These are phyloP conservation scores for Aspergillus avenaceus DNA, from an alignment of 495 filamentous ascomycete genomes.

Conservation along the genomic window DNA sequence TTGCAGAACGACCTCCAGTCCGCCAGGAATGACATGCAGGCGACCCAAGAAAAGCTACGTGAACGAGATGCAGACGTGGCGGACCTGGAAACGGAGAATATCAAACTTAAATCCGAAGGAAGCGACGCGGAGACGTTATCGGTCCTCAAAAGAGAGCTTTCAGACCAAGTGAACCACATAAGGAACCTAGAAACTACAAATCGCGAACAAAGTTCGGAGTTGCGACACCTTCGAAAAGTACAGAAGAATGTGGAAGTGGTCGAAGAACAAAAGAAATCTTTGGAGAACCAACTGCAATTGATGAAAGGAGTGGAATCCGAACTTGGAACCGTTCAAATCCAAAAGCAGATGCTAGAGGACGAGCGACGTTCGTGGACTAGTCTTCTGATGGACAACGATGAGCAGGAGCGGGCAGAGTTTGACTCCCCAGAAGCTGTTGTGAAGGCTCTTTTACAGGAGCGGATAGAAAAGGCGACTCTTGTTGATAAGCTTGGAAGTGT, in stretches of 20 bases:
- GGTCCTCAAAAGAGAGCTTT: constrained; percentile 80
- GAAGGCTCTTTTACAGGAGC: constrained; percentile 73
- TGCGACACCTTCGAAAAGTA: constrained; percentile 72
- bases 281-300: constrained; percentile 72
- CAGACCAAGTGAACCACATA: constrained; percentile 87
- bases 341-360: constrained; percentile 83
- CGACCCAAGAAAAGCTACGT: constrained; percentile 60
- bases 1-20: constrained; percentile 64
- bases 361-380: constrained; percentile 83
- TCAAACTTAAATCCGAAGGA: constrained; percentile 75
- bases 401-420: constrained; percentile 61
- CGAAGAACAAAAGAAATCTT: constrained; percentile 85
- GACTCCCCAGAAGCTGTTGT: constrained; percentile 87
- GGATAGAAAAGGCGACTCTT: constrained; percentile 71
- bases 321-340: constrained; percentile 71
- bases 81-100: constrained; percentile 73
- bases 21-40: constrained; percentile 58
- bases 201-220: constrained; percentile 72
- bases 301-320: constrained; percentile 72
- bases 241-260: constrained; percentile 88
- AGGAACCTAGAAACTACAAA: constrained; percentile 75
- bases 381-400: constrained; percentile 68
- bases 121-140: constrained; percentile 78
- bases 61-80: constrained; percentile 67
- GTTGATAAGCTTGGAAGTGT: constrained; percentile 72